These are phyloP conservation scores for Tulasnella sp. DNA, from an alignment of 768 basidiomycete species.

Conservation along the genomic window DNA sequence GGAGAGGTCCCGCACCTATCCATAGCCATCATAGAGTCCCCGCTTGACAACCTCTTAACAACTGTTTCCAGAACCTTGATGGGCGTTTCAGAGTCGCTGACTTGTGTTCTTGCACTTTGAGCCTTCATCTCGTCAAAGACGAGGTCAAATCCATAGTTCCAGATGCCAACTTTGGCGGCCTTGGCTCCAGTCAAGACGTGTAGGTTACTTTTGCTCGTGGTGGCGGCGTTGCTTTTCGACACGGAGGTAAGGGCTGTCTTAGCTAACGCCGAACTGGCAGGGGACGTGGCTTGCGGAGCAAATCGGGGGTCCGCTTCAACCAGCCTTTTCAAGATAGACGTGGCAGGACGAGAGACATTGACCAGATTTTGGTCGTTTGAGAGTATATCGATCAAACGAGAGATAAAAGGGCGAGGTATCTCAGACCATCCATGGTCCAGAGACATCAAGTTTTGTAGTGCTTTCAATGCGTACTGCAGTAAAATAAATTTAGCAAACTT, in stretches of 20 bases:
- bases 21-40: constrained; percentile 74
- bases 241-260: constrained; percentile 30
- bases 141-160: constrained; percentile 69
- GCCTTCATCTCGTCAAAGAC: constrained; percentile 69
- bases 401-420: constrained; percentile 61
- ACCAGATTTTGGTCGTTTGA: constrained; percentile 63
- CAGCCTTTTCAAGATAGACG: constrained; percentile 76
- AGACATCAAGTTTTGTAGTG: constrained; percentile 83
- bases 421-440: constrained; percentile 68
- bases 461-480: constrained; percentile 64
- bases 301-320: constrained; percentile 73
- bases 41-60: constrained; percentile 63
- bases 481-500: background rate
- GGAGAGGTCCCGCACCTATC: constrained; percentile 60
- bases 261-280: constrained; percentile 34
- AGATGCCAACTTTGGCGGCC: constrained; percentile 43
- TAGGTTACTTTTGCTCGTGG: background rate
- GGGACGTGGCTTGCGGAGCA: constrained; percentile 43
- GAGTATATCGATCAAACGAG: constrained; percentile 33
- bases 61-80: constrained; percentile 58
- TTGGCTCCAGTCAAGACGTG: background rate
- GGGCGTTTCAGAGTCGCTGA: background rate
- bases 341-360: constrained; percentile 87
- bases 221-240: background rate
- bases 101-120: constrained; percentile 16